phyloP scores from a whole-genome alignment of 805 yeast genomes.

The Saturnispora besseyi region DNA sequence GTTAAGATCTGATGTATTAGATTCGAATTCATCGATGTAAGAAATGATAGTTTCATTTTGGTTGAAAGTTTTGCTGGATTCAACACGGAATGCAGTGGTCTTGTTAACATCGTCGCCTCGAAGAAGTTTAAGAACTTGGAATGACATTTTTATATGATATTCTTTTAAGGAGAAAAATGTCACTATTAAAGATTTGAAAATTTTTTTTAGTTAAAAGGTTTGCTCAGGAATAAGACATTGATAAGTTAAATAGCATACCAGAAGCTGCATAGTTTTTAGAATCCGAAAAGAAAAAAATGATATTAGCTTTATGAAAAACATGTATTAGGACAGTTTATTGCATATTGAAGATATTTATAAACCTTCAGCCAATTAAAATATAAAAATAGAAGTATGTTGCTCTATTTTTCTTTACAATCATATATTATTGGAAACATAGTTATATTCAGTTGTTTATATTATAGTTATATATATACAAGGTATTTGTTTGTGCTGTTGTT shows the following conservation, averaged over 20 bases:
- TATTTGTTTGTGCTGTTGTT: too few relatives aligned
- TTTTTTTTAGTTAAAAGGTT: background rate
- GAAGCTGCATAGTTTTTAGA: too few relatives aligned
- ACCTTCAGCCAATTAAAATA: too few relatives aligned
- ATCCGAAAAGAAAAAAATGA: too few relatives aligned
- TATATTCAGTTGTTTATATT: too few relatives aligned
- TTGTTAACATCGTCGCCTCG: constrained; percentile 11
- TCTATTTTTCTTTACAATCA: too few relatives aligned
- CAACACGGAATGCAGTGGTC: constrained; percentile 10
- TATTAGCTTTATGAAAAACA: too few relatives aligned
- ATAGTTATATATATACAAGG: too few relatives aligned
- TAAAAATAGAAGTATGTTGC: too few relatives aligned
- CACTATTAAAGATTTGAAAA: background rate
- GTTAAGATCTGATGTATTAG: constrained; percentile 20
- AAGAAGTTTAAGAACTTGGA: constrained; percentile 7
- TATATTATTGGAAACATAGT: too few relatives aligned
- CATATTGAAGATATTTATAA: too few relatives aligned
- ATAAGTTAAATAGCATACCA: background rate
- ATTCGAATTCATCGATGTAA: constrained; percentile 9
- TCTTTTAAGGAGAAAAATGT: background rate
- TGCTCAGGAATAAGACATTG: background rate
- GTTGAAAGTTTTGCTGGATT: constrained; percentile 13
- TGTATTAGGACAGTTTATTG: too few relatives aligned
- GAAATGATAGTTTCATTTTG: constrained; percentile 11
- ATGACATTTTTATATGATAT: background rate